A percentile compares a stretch with the other conserved stretches of the same genome.
phyloP scores from a whole-genome alignment of 441 rosid species.

The Isatis lusitanica region DNA sequence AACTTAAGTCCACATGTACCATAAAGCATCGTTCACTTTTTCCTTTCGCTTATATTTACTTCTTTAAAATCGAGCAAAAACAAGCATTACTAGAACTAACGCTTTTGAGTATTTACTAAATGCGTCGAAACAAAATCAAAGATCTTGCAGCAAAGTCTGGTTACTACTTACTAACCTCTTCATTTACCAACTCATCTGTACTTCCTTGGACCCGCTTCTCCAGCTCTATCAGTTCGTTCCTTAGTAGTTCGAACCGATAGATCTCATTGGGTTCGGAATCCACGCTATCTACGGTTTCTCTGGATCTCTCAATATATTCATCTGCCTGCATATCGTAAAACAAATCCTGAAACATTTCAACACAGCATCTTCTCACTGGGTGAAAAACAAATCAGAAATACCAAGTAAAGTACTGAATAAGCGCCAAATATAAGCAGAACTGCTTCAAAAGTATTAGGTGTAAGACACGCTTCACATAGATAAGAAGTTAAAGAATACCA shows the following conservation, averaged over 20 bases:
- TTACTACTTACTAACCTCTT: conserved; percentile 54
- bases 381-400: conserved; percentile 1
- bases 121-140: neutral
- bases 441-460: neutral
- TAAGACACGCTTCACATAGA: conserved; percentile 21
- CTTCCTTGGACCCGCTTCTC: conserved; percentile 86
- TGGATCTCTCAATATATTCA: conserved; percentile 40
- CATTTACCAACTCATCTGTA: conserved; percentile 62
- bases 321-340: conserved; percentile 53
- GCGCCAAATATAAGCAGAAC: neutral
- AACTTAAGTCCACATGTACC: neutral
- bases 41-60: neutral
- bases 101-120: neutral
- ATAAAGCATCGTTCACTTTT: neutral
- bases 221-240: conserved; percentile 90
- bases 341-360: conserved; percentile 19
- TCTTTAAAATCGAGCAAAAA: neutral
- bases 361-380: conserved; percentile 15
- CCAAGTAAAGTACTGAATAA: conserved; percentile 7
- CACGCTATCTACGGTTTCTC: conserved; percentile 37
- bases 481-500: conserved; percentile 44
- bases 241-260: conserved; percentile 73
- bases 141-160: conserved; percentile 7
- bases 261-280: conserved; percentile 69
- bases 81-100: neutral